Base-by-base conservation (phyloP, 345 rosid genomes). In the Syzygium grande region DNA sequence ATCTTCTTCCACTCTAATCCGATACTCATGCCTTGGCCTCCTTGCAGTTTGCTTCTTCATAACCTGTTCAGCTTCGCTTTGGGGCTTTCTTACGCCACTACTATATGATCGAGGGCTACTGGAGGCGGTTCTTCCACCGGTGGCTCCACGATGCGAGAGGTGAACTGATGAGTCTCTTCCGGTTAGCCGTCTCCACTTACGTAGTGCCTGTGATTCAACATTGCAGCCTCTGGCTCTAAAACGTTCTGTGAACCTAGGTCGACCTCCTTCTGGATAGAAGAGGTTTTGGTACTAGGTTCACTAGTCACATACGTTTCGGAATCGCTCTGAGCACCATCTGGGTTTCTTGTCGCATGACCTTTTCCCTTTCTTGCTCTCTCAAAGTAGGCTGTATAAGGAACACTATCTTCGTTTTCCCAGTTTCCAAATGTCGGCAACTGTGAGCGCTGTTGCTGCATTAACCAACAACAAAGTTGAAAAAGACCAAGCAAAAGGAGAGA, bases 361-460 rank as follows among this genome's bases (percentile, higher is more conserved):
- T n/a, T 65, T 43, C 83, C 87, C 51, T 88, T 84, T 85, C 90
- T 80, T 22, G 89, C 91, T 83, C 86, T 85, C 7, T 92, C 92
- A 78, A 89, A 91, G 87, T 88, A 87, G 84, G 77, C 90, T 3
- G 91, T 90, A 88, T 92, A 92, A 46, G 84, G 90, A 25, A 89
- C 87, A 85, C 90, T 30, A 21, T 68, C 79, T 68, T 23, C 89
- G 41, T 21, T 86, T 30, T 88, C 91, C 93, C 91, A 89, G 27
- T 89, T 89, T 54, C 93, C 92, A 86, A 92, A 92, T 89, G 84
- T 78, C 19, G 91, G 93, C 59, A 87, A 87, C 25, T 25, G 86
- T 27, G 85, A 46, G 8, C 78, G 68, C 68, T 89, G 86, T 90
- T 89, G 90, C 86, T 85, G 87, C 84, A 73, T 23, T 54, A 51